These are phyloP conservation scores for Diversispora epigaea DNA, from an alignment of 192 early-diverging fungal species.

Conservation along the genomic window DNA sequence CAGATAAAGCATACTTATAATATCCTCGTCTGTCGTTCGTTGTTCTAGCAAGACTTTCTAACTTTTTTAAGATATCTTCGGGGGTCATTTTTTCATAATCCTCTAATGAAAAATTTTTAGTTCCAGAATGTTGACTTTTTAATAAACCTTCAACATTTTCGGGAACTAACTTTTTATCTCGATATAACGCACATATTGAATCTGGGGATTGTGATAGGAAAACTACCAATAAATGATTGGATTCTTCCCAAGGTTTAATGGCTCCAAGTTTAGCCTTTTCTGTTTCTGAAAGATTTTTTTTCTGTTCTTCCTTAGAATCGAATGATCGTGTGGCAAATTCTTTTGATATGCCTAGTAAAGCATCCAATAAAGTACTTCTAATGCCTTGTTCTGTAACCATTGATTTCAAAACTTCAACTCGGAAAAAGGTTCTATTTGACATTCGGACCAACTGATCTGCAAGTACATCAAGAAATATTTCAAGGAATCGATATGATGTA, in stretches of 20 bases:
- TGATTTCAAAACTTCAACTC: conserved; percentile 22
- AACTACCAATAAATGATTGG: conserved; percentile 33
- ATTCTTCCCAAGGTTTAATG: conserved; percentile 27
- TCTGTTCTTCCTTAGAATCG: neutral
- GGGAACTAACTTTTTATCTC: conserved; percentile 10
- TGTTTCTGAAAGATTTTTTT: neutral
- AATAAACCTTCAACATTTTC: conserved; percentile 30
- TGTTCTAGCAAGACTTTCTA: conserved; percentile 15
- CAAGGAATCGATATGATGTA: conserved; percentile 28
- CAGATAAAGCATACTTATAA: conserved; percentile 11
- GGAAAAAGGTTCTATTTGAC: conserved; percentile 28
- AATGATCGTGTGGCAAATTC: conserved; percentile 30
- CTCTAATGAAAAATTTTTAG: neutral
- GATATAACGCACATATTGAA: conserved; percentile 28
- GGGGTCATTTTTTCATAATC: conserved; percentile 20
- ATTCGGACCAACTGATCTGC: conserved; percentile 35
- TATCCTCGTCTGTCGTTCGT: neutral
- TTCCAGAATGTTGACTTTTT: conserved; percentile 12
- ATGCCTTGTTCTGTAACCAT: conserved; percentile 19
- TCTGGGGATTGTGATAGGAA: conserved; percentile 30
- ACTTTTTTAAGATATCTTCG: neutral
- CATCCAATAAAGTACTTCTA: conserved; percentile 21
- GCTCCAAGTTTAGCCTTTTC: neutral
- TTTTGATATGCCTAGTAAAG: conserved; percentile 25
- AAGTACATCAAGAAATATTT: conserved; percentile 34